These are phyloP conservation scores for Dimocarpus longan DNA, from an alignment of 345 rosid species.

Conservation along the genomic window DNA sequence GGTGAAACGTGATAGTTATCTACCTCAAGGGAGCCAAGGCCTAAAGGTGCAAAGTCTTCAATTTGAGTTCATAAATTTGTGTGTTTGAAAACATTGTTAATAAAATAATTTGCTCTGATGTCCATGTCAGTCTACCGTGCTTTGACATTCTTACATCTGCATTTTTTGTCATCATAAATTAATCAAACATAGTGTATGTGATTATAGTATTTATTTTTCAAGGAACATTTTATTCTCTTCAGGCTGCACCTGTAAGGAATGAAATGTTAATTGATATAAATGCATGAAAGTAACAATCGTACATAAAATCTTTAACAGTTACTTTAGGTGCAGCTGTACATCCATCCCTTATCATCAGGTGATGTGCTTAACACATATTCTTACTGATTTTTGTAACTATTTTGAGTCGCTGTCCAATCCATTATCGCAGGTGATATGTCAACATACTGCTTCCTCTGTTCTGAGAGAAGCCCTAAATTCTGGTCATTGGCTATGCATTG, in stretches of 20 bases:
- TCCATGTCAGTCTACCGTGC: not conserved
- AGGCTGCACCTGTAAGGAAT: not conserved
- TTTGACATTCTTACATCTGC: not conserved
- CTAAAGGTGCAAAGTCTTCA: slow-evolving; percentile 63
- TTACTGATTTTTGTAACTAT: not conserved
- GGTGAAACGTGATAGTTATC: slow-evolving; percentile 99
- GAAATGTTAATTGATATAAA: not conserved
- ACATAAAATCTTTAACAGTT: not conserved
- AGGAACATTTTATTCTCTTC: not conserved
- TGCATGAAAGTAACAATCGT: not conserved
- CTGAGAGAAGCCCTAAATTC: not conserved
- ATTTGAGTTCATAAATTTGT: slow-evolving; percentile 20
- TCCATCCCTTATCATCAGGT: not conserved
- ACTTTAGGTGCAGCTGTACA: not conserved
- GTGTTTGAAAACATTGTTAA: slow-evolving; percentile 16
- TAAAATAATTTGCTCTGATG: slow-evolving; percentile 13
- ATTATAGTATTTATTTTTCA: not conserved
- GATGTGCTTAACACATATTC: slow-evolving; percentile 6
- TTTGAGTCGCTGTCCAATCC: not conserved
- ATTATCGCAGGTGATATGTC: not conserved
- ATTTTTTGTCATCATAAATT: not conserved
- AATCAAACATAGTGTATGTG: not conserved
- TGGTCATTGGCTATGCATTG: not conserved
- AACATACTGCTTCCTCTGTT: slow-evolving; percentile 1
- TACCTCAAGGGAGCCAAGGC: slow-evolving; percentile 99